Base-by-base conservation (phyloP, 2,329 filamentous ascomycete genomes). In the Botrytis paeoniae region DNA sequence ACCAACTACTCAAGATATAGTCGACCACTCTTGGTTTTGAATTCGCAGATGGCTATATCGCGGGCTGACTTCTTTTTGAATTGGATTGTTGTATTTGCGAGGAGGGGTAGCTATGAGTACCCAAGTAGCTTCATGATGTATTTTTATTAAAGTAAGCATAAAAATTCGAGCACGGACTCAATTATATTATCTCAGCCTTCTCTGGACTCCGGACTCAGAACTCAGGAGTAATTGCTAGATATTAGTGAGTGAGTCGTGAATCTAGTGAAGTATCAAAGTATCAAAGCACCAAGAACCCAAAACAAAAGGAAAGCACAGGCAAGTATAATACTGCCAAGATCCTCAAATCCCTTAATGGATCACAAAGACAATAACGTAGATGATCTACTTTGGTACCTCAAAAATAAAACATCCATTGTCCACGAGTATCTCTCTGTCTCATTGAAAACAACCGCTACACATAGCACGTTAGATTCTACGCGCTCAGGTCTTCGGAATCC, bases 141-240 rank as follows among this genome's bases (percentile, higher is more conserved):
- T n/a, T 54, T 29, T 54, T 29, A 54, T 18, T 8, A 18, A 18
- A 54, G 51, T 57, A n/a, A 32, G 59, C 25, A 41, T 51, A 20
- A 25, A 69, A 69, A n/a, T 14, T 51, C 37, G 63, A 48, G 70
- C 70, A 72, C 70, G 39, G 70, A 72, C 70, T 37, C 6, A 29
- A 39, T 57, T 60, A 3, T 25, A 45, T 32, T 20, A 22, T 48
- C 32, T 57, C 51, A 57, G 51, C 51, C 20, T 35, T 32, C n/a
- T 64, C 41, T 51, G 41, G 39, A 16, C 63, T 32, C 63, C 7
- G 35, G 37, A 35, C 37, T 54, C 45, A n/a, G 22, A 18, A 60
- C 39, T 69, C 48, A 69, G 51, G 39, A 37, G 51, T 37, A 39
- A 41, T 29, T 57, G n/a, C n/a, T 57, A n/a, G 12, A 18, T 51